Base-by-base conservation (phyloP, 768 basidiomycete species). In the Rhodocollybia butyracea region DNA sequence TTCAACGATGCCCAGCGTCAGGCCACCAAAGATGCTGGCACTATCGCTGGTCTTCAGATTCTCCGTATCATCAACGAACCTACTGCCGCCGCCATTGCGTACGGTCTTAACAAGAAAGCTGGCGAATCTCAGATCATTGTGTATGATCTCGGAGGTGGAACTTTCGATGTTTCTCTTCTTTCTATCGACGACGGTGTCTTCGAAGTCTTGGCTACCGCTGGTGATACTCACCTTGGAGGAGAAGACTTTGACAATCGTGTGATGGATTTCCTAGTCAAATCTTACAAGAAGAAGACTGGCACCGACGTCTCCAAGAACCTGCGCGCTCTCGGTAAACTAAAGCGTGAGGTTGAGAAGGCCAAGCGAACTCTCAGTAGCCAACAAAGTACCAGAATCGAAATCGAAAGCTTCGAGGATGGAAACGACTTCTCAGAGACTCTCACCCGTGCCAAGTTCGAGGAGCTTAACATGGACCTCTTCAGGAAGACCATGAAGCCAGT, bases 1-100 rank as follows among this genome's bases (percentile, higher is more conserved):
- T 97, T 96, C 86, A 98, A 98, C 71, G 95, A 98, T 77, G 94
- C 96, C 66, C 96, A 98, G 75, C 92, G 95, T 69, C 96, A 98
- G 72, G 96, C 96, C 15, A 98, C 96, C 74, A 98, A 98, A 77
- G 96, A 98, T 66, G 93, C 96, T 57, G 94, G 94, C 65, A 87
- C 88, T 38, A 97, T 98, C 65, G 90, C 95, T 39, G 95, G 94
- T 69, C 88, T 98, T 53, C 84, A 89, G 64, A 91, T 97, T 57
- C 90, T 98, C 69, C 92, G 94, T 74, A 95, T 98, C 70, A 94
- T 98, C 77, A 97, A 98, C 76, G 94, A 98, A 73, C 93, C 95
- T 39, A 97, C 95, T 48, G 94, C 95, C 43, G 93, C 96, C 63
- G 95, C 94, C 56, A 96, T 97, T 76, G 94, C 95, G 61, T 98